phyloP scores from a whole-genome alignment of 768 basidiomycete species.

The Macrolepiota fuliginosa region DNA sequence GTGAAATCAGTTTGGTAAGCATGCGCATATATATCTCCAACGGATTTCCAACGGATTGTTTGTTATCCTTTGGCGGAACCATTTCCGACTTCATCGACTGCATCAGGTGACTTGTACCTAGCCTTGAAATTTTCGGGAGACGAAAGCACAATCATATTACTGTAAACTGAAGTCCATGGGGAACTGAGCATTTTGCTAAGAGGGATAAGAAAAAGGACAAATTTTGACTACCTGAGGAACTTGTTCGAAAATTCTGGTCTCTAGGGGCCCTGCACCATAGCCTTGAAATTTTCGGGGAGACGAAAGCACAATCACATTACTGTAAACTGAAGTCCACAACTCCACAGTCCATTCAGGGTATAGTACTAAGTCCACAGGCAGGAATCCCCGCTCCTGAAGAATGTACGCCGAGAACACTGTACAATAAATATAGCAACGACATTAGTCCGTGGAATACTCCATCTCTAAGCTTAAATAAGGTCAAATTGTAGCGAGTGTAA shows the following conservation, averaged over 20 bases:
- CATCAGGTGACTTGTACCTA: too few species aligned
- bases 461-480: background rate
- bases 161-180: too few species aligned
- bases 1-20: background rate
- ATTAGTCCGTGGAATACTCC: constrained; percentile 13
- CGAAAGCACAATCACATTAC: too few species aligned
- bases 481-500: background rate
- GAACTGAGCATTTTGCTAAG: too few species aligned
- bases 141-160: too few species aligned
- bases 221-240: too few species aligned
- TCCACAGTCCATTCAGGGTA: background rate
- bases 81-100: background rate
- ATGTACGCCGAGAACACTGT: background rate
- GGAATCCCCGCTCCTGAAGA: background rate
- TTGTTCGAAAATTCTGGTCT: too few species aligned
- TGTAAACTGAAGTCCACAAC: background rate
- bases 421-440: background rate
- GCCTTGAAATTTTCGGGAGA: too few species aligned
- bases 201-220: too few species aligned
- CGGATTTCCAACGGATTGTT: too few species aligned
- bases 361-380: background rate
- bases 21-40: background rate
- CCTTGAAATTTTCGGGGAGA: too few species aligned
- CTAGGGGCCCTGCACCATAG: too few species aligned
- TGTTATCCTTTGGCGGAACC: background rate